A percentile compares a stretch with the other conserved stretches of the same genome.
Evolutionary conservation across 2,329 filamentous ascomycete species (phyloP).

Genomic region (Dissoconium aciculare): DNA sequence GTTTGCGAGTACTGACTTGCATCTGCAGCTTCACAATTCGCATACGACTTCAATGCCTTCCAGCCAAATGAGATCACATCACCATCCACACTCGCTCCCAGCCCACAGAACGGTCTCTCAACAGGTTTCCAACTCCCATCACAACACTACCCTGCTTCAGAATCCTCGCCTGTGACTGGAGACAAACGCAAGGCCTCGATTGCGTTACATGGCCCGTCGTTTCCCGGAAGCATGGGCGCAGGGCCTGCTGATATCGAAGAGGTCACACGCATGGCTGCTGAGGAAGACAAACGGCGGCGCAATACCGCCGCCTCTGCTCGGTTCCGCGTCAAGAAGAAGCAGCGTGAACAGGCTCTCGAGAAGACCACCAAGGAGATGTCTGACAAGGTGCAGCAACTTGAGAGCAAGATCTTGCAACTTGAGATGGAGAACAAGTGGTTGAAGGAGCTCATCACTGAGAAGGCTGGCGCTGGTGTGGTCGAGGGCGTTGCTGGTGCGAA

Average conservation of each 20-base stretch:
- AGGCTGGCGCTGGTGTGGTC: too few relatives aligned
- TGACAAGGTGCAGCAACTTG: constrained; percentile 32
- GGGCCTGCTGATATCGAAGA: constrained; percentile 30
- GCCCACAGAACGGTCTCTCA: constrained; percentile 16
- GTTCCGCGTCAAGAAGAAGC: constrained; percentile 42
- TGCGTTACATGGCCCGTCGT: constrained; percentile 15
- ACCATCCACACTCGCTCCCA: constrained; percentile 15
- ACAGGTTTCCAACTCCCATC: constrained; percentile 18
- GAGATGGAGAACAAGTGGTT: constrained; percentile 41
- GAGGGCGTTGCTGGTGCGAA: too few relatives aligned
- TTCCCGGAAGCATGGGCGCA: neutral
- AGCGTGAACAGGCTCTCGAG: constrained; percentile 38
- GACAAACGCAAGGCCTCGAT: constrained; percentile 35
- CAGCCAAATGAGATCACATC: constrained; percentile 12
- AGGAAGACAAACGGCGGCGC: constrained; percentile 39
- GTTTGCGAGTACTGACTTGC: too few relatives aligned
- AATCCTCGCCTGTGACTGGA: constrained; percentile 17
- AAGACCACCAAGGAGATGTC: constrained; percentile 37
- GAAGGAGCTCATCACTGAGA: constrained; percentile 37
- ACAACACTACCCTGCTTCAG: constrained; percentile 9
- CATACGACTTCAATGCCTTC: constrained; percentile 34
- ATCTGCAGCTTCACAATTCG: constrained; percentile 26
- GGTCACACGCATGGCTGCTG: constrained; percentile 31
- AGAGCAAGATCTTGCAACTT: constrained; percentile 34
- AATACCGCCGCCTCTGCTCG: constrained; percentile 39